Evolutionary conservation across 2,329 filamentous ascomycete genomes (phyloP), one percentile per base, ranked within the genome.

Genomic region (Colletotrichum spinosum): DNA sequence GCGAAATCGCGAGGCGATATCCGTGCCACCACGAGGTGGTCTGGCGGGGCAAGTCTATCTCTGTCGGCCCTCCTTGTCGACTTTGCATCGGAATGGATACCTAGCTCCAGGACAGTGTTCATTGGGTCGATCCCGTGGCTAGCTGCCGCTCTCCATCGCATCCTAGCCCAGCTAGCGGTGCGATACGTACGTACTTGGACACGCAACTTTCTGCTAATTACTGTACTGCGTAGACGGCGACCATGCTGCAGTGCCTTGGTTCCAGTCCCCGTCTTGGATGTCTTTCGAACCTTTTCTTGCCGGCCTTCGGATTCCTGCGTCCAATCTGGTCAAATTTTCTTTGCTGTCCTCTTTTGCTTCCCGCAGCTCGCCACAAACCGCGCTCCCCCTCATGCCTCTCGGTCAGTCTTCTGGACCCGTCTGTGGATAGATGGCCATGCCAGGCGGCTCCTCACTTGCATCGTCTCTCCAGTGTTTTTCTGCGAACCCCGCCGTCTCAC

Each of bases 261-360:
- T 25, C 25, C 25, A 25, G 25, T 25, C 25, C 25, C 25, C 25
- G 25, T 25, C 25, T 25, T 25, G 25, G 25, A 25, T 25, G 25
- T 25, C 25, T 25, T 25, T 25, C 25, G 5, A 25, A 25, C 25
- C 25, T 25, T 25, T 25, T 25, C 25, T 25, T 25, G 25, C 25
- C 25, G 25, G 3, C 25, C 25, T 25, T 25, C 61, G 56, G 56
- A 48, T 60, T 65, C 37, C 34, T 65, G 56, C 56, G 44, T 65
- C 38, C n/a, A 12, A 25, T 25, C 25, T 25, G 25, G 4, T 25
- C 25, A 25, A 25, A 25, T 25, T 53, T 41, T 50, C 17, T 17
- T 10, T 41, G 39, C 35, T 41, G 39, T 49, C 33, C 41, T 39
- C 10, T 34, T 6, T 34, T 55, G 38, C 35, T 56, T 49, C 55